Conservation (phyloP, 805 yeast genomes). For the Lachancea thermotolerans region DNA sequence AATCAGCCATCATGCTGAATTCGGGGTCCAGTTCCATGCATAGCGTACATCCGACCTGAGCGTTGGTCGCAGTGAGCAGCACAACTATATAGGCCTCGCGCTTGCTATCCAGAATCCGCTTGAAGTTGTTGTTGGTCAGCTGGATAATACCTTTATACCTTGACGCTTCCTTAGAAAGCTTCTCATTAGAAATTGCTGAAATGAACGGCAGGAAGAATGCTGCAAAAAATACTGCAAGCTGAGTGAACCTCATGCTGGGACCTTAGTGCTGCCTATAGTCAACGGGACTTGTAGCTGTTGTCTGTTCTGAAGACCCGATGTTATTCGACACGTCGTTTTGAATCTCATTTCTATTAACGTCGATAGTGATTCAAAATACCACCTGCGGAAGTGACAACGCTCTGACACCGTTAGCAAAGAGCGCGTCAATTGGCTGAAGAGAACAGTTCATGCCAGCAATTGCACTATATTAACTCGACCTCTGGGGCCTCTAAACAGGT, state of each 20-base stretch:
- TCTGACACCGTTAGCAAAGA: no score
- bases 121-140: slow-evolving; percentile 56
- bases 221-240: not conserved
- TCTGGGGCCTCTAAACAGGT: no score
- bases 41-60: slow-evolving; percentile 67
- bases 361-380: no score
- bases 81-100: slow-evolving; percentile 65
- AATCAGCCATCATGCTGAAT: slow-evolving; percentile 50
- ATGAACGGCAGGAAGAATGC: slow-evolving; percentile 3
- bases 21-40: slow-evolving; percentile 69
- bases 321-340: no score
- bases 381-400: no score
- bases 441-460: no score
- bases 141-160: slow-evolving; percentile 36
- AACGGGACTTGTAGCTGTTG: no score
- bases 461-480: no score
- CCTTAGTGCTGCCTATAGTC: no score
- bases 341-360: no score
- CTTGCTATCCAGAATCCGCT: slow-evolving; percentile 49
- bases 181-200: slow-evolving; percentile 17
- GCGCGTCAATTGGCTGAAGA: no score
- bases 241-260: slow-evolving; percentile 2
- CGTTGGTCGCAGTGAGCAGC: slow-evolving; percentile 65
- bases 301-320: no score
- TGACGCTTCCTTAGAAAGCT: slow-evolving; percentile 25